Evolutionary conservation across 441 rosid species (phyloP).

Genomic region (Dalechampia spathulata): DNA sequence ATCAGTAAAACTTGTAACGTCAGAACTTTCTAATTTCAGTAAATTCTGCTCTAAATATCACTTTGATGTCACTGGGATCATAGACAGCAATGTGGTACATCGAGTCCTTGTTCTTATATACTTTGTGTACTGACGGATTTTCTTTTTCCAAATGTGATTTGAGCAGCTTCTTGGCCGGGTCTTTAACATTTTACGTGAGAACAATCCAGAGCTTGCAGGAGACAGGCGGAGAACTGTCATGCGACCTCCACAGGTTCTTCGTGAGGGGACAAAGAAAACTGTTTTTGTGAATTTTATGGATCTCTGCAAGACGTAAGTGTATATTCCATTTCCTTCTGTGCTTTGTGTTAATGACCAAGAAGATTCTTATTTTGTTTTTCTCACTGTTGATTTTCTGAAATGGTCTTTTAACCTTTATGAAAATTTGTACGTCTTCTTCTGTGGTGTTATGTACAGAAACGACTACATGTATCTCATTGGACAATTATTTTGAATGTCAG

Average conservation of each 20-base stretch:
- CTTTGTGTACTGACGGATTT: not conserved
- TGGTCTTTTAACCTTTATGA: not conserved
- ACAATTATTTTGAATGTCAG: too few species aligned
- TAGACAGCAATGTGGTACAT: too few species aligned
- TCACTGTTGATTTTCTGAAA: not conserved
- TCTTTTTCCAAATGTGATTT: constrained; percentile 5
- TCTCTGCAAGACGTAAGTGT: constrained; percentile 64
- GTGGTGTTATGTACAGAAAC: too few species aligned
- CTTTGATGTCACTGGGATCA: too few species aligned
- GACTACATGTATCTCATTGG: too few species aligned
- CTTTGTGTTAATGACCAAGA: not conserved
- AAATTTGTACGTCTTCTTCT: not conserved
- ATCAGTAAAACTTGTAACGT: not conserved
- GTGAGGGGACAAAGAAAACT: constrained; percentile 79
- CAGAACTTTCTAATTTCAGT: not conserved
- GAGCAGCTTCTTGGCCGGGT: constrained; percentile 68
- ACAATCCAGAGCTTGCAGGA: constrained; percentile 67
- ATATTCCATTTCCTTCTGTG: not conserved
- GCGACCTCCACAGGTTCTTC: constrained; percentile 77
- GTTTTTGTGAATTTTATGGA: constrained; percentile 78
- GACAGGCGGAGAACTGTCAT: constrained; percentile 65
- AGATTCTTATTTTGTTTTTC: not conserved
- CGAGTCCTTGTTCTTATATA: too few species aligned
- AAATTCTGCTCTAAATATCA: too few species aligned
- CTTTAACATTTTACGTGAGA: constrained; percentile 65